Evolutionary conservation across 2,329 filamentous ascomycete genomes (phyloP).

Genomic region (Alternaria sp.): DNA sequence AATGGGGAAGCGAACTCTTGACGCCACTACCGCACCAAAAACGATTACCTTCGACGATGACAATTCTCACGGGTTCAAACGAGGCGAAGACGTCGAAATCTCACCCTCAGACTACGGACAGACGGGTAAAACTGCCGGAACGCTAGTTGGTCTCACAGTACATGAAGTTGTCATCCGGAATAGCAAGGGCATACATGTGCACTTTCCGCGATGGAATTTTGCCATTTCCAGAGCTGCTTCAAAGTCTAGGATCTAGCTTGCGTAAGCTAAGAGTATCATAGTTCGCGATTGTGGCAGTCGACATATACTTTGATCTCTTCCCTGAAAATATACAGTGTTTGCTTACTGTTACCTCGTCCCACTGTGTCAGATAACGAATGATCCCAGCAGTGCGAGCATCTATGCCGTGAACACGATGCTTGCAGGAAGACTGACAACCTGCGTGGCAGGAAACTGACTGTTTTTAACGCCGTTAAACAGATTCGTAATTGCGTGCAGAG

Average conservation of each 20-base stretch:
- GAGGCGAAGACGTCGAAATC: constrained; percentile 62
- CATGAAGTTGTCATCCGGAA: constrained; percentile 42
- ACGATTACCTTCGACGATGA: constrained; percentile 56
- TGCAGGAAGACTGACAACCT: not conserved
- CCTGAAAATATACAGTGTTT: not conserved
- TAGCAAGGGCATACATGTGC: constrained; percentile 36
- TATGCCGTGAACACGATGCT: not conserved
- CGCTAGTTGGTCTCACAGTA: constrained; percentile 37
- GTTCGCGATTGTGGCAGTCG: not conserved
- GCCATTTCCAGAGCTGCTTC: constrained; percentile 28
- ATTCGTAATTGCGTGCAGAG: not conserved
- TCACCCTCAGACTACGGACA: constrained; percentile 45
- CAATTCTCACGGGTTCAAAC: constrained; percentile 63
- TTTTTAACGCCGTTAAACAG: not conserved
- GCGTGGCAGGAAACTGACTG: not conserved
- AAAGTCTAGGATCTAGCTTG: not conserved
- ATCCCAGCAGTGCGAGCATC: not conserved
- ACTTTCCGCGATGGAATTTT: constrained; percentile 54
- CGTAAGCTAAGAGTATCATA: not conserved
- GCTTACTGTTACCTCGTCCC: not conserved
- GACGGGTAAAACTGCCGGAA: constrained; percentile 37
- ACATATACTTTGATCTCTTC: not conserved
- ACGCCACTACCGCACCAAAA: constrained; percentile 56
- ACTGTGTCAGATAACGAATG: rapidly evolving
- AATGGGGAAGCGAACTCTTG: constrained; percentile 54